Evolutionary conservation across 163 green algal species (phyloP), one percentile per base, ranked within the genome.

Genomic region (Scenedesmus sp.): DNA sequence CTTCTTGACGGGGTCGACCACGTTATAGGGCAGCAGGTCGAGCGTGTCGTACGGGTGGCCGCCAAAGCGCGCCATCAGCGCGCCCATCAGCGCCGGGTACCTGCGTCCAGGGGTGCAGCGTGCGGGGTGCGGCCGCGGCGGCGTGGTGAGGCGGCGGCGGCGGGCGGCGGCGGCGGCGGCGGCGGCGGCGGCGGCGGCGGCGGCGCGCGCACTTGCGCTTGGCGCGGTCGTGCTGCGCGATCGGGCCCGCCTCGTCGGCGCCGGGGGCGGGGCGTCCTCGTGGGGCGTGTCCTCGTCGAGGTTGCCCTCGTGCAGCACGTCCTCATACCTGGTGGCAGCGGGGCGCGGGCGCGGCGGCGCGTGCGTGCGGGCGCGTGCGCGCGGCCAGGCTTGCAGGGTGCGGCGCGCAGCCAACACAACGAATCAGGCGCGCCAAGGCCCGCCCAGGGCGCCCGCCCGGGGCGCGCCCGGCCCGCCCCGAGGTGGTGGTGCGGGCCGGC

Each of bases 251-350:
- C 10, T 81, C 82, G 28, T 87, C 2, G 70, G 51, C 17, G 56
- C 62, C 1, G 60, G 70, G 29, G 75, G 70, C 13, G 77, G 67
- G 0, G 54, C 33, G 15, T 88, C 84, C 63, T 91, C 86, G n/a
- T 67, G 54, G 1, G 63, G 76, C 28, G 86, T 89, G 84, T 91
- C 86, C 45, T 89, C 81, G 63, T 91, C 86, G 20, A 91, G 73
- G 44, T 85, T 85, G 20, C 86, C 86, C 51, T 86, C 84, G 53
- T 88, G 81, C n/a, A 88, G 56, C 17, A 91, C 73, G 48, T 91
- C 86, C 78, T 91, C 84, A 53, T 91, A 84, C 81, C 84, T 87
- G 71, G 5, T n/a, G n/a, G n/a, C n/a, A n/a, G n/a, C n/a, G n/a
- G n/a, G n/a, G n/a, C n/a, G n/a, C n/a, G n/a, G n/a, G n/a, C n/a